These are phyloP conservation scores for Monosporascus sp. DNA, from an alignment of 2,329 filamentous ascomycete genomes.

Conservation along the genomic window DNA sequence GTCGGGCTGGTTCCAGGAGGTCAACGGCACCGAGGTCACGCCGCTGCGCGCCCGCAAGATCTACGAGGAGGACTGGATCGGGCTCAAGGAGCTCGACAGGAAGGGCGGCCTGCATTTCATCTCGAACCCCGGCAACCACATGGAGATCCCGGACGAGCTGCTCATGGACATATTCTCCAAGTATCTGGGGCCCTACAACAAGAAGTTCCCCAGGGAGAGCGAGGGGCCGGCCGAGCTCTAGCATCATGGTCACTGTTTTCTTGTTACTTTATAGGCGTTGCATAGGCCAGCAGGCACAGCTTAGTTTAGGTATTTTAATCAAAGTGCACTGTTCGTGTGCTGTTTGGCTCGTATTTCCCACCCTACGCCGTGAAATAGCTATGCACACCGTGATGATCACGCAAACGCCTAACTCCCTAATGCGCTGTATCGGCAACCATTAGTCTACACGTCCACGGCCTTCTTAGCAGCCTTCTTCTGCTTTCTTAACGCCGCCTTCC, in stretches of 20 bases:
- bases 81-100: conserved; percentile 71
- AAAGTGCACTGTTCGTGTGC: conserved; percentile 1
- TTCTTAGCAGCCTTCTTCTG: conserved; percentile 53
- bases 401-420: conserved; percentile 11
- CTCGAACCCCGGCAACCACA: conserved; percentile 71
- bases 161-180: conserved; percentile 60
- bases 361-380: conserved; percentile 11
- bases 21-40: conserved; percentile 65
- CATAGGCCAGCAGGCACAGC: background rate
- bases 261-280: background rate
- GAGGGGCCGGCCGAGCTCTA: conserved; percentile 33
- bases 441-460: conserved; percentile 37
- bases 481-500: conserved; percentile 53
- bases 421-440: conserved; percentile 8
- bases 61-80: conserved; percentile 92
- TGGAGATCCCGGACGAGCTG: conserved; percentile 65
- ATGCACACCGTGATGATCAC: conserved; percentile 8
- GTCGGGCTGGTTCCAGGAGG: conserved; percentile 84
- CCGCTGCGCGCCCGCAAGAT: conserved; percentile 63
- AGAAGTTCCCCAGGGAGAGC: conserved; percentile 26
- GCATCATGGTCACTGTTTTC: conserved; percentile 1
- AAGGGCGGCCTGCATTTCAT: conserved; percentile 74
- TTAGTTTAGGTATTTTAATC: conserved; percentile 3
- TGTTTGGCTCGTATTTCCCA: conserved; percentile 3
- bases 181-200: conserved; percentile 55